These are phyloP conservation scores for Euphrasia arctica DNA, from an alignment of 305 asterid genomes.

Conservation along the genomic window DNA sequence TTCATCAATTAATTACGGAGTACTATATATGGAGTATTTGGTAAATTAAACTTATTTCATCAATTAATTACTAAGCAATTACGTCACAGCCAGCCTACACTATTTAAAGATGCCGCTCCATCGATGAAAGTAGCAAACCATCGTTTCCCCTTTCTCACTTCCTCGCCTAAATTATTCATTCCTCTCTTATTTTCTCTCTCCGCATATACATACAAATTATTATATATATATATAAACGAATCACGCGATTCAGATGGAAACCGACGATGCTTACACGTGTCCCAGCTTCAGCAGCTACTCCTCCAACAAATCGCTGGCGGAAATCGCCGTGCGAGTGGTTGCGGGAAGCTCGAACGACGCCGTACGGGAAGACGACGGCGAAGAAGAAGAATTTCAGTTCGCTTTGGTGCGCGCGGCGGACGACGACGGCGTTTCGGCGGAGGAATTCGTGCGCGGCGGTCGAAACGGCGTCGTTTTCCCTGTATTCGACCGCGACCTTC, in stretches of 20 bases:
- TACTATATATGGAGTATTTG: too few relatives aligned
- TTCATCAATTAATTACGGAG: too few relatives aligned
- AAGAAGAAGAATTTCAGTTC: constrained; percentile 54
- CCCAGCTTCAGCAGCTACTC: constrained; percentile 66
- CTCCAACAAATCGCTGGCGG: constrained; percentile 31
- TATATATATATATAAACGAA: neutral
- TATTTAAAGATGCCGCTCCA: constrained; percentile 19
- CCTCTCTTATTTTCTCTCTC: constrained; percentile 16
- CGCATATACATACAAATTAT: neutral
- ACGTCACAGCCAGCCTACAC: neutral
- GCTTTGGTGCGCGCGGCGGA: constrained; percentile 26
- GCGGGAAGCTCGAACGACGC: constrained; percentile 24
- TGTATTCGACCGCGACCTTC: constrained; percentile 44
- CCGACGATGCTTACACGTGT: constrained; percentile 24
- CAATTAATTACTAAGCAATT: too few relatives aligned
- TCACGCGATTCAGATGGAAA: constrained; percentile 25
- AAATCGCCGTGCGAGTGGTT: constrained; percentile 45
- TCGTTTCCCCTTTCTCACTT: constrained; percentile 10
- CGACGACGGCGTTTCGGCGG: constrained; percentile 20
- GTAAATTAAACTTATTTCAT: too few relatives aligned
- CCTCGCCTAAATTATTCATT: constrained; percentile 11
- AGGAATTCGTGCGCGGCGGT: constrained; percentile 28
- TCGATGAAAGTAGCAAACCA: neutral
- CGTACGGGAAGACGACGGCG: constrained; percentile 11
- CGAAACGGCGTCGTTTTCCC: constrained; percentile 41